These are phyloP conservation scores for Penicillium olsonii DNA, from an alignment of 2,329 filamentous ascomycete species.

Conservation along the genomic window DNA sequence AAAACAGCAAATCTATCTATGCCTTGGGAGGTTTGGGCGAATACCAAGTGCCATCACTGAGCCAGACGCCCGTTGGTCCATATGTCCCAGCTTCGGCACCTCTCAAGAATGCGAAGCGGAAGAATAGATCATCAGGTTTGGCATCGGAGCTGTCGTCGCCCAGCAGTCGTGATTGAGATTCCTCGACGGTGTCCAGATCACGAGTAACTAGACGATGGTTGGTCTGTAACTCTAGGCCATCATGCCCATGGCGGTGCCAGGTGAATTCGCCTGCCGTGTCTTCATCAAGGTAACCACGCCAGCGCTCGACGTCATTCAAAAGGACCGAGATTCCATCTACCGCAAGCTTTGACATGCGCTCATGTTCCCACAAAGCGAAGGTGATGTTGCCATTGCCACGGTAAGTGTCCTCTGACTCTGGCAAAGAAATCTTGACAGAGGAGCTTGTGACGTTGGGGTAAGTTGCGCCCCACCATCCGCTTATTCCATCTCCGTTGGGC, in stretches of 20 bases:
- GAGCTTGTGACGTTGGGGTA: slow-evolving; percentile 56
- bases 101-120: slow-evolving; percentile 50
- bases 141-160: slow-evolving; percentile 26
- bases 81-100: slow-evolving; percentile 43
- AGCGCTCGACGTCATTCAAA: slow-evolving; percentile 66
- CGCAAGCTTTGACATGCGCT: slow-evolving; percentile 41
- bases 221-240: slow-evolving; percentile 38
- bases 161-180: slow-evolving; percentile 12
- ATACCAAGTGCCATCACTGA: slow-evolving; percentile 39
- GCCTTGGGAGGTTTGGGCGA: slow-evolving; percentile 29
- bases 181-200: slow-evolving; percentile 13
- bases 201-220: slow-evolving; percentile 25
- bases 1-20: slow-evolving; percentile 15
- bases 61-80: slow-evolving; percentile 43
- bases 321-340: slow-evolving; percentile 61
- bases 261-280: slow-evolving; percentile 50
- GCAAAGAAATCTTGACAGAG: slow-evolving; percentile 48
- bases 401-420: slow-evolving; percentile 32
- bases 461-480: slow-evolving; percentile 46
- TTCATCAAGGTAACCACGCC: slow-evolving; percentile 58
- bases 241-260: slow-evolving; percentile 49
- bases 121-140: slow-evolving; percentile 46
- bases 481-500: slow-evolving; percentile 44
- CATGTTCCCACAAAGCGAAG: slow-evolving; percentile 44
- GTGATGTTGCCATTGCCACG: slow-evolving; percentile 49